Evolutionary conservation across 176 grass and related monocot species (phyloP).

Genomic region (Leersia perrieri): DNA sequence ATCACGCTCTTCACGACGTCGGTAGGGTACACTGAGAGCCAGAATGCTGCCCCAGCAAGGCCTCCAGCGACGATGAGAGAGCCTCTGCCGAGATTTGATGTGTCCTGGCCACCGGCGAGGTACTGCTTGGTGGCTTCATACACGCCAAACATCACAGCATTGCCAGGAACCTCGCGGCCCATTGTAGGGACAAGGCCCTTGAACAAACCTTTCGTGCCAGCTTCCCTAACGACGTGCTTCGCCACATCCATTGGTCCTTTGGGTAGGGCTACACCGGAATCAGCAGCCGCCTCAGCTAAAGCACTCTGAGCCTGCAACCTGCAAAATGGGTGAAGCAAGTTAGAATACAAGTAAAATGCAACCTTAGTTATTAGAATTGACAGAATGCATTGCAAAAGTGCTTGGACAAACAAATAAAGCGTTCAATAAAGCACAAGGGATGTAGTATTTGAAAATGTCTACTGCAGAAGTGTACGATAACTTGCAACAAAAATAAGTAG

Average conservation of each 20-base stretch:
- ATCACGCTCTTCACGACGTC: conserved; percentile 93
- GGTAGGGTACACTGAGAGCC: conserved; percentile 70
- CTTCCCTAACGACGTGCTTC: conserved; percentile 68
- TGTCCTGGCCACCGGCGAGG: conserved; percentile 62
- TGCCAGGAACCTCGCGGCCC: conserved; percentile 81
- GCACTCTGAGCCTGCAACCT: conserved; percentile 89
- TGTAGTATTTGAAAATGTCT: background rate
- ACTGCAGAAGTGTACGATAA: background rate
- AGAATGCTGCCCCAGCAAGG: conserved; percentile 64
- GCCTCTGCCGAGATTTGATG: conserved; percentile 58
- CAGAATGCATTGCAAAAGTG: too few species aligned
- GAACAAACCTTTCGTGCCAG: conserved; percentile 60
- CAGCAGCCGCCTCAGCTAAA: conserved; percentile 36
- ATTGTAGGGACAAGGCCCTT: conserved; percentile 79
- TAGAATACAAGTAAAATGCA: background rate
- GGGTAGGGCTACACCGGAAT: conserved; percentile 41
- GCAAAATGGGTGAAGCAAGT: background rate
- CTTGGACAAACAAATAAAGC: too few species aligned
- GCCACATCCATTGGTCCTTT: conserved; percentile 88
- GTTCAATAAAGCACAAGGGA: background rate
- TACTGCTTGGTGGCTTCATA: conserved; percentile 76
- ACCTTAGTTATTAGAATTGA: too few species aligned
- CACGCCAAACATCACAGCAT: conserved; percentile 85
- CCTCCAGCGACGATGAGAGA: conserved; percentile 73
- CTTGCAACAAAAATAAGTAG: background rate